These are phyloP conservation scores for Angomonas desouzai DNA, from an alignment of 208 protist species.

Conservation along the genomic window DNA sequence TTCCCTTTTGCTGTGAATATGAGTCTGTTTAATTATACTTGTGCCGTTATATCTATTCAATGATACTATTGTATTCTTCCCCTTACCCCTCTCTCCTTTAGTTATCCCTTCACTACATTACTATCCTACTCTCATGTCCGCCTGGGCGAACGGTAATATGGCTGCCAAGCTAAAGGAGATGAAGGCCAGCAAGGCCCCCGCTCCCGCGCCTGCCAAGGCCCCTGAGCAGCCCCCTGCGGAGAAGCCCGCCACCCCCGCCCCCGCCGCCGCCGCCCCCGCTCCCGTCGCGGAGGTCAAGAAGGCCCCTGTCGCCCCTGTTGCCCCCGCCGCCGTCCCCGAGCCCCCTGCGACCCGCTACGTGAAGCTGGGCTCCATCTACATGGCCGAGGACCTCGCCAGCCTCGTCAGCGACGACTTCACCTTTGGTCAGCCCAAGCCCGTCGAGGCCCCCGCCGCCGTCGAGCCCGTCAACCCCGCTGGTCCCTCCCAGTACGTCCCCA, in stretches of 20 bases:
- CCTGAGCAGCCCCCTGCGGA: conserved; percentile 15
- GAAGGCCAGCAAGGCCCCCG: conserved; percentile 20
- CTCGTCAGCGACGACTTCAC: conserved; percentile 20
- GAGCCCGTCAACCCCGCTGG: conserved; percentile 2
- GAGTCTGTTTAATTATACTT: too few relatives aligned
- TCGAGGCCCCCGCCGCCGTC: conserved; percentile 4
- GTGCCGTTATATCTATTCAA: too few relatives aligned
- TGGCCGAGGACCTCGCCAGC: conserved; percentile 19
- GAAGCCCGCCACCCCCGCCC: conserved; percentile 15
- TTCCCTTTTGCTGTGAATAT: too few relatives aligned
- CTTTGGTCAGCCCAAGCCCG: conserved; percentile 19
- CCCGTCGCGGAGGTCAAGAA: background rate
- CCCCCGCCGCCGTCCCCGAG: conserved; percentile 4
- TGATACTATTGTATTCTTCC: background rate
- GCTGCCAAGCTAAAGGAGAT: conserved; percentile 59
- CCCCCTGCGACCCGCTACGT: background rate
- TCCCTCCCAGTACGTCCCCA: conserved; percentile 6
- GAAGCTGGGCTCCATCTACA: conserved; percentile 7
- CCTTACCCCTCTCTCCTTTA: background rate
- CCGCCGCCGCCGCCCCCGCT: conserved; percentile 17
- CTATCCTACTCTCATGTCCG: conserved; percentile 35
- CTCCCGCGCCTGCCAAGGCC: background rate
- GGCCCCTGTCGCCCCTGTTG: conserved; percentile 10
- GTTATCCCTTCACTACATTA: too few relatives aligned
- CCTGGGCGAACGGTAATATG: conserved; percentile 49